These are phyloP conservation scores for Phaeotremella fagi DNA, from an alignment of 768 basidiomycete genomes.

Conservation along the genomic window DNA sequence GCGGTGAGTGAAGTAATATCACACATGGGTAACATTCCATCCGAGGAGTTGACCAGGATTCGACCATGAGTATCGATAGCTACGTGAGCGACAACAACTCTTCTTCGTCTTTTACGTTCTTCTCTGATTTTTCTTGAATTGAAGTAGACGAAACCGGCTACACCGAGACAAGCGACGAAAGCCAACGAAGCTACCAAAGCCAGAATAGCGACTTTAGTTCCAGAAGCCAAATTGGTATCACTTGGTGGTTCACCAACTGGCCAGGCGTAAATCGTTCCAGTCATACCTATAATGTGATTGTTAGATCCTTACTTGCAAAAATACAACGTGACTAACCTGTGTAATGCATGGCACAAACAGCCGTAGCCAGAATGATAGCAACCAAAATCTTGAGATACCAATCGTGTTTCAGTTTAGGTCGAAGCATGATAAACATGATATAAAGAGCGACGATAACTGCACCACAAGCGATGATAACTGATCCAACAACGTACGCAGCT, in stretches of 20 bases:
- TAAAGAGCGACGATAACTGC: constrained; percentile 47
- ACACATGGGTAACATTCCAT: constrained; percentile 47
- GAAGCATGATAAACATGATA: constrained; percentile 50
- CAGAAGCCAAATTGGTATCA: constrained; percentile 18
- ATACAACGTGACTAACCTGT: constrained; percentile 32
- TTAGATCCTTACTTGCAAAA: constrained; percentile 5
- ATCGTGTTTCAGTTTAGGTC: constrained; percentile 48
- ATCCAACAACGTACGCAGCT: constrained; percentile 38
- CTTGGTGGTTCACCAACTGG: constrained; percentile 17
- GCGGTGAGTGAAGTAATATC: constrained; percentile 41
- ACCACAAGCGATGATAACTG: constrained; percentile 47
- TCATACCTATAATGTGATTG: constrained; percentile 26
- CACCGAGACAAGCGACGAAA: constrained; percentile 43
- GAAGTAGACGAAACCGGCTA: constrained; percentile 40
- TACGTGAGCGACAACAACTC: constrained; percentile 47
- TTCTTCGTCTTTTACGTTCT: constrained; percentile 32
- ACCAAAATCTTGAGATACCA: constrained; percentile 42
- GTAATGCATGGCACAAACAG: constrained; percentile 47
- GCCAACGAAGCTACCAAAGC: constrained; percentile 46
- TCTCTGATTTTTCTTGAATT: constrained; percentile 24
- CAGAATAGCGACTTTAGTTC: constrained; percentile 44
- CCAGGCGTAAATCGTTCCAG: constrained; percentile 42
- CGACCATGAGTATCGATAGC: constrained; percentile 44
- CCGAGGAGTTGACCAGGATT: constrained; percentile 45
- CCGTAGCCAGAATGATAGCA: constrained; percentile 43